A percentile compares a stretch with the other conserved stretches of the same genome.
phyloP scores from a whole-genome alignment of 1,284 basidiomycete genomes.

The Fomes fomentarius region DNA sequence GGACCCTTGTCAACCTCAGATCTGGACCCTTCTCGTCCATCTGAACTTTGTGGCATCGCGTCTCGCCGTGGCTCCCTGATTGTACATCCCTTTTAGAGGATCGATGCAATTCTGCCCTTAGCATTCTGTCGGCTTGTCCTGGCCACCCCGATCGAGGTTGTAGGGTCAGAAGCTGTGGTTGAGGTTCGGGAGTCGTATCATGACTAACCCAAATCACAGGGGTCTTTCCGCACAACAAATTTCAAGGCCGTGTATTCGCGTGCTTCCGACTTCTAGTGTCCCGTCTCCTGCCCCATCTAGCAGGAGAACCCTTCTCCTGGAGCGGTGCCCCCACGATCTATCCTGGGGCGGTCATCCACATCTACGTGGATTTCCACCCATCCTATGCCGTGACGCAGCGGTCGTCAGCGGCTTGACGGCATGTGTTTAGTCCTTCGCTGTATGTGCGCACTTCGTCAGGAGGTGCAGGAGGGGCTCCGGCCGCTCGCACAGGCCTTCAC shows the following conservation, averaged over 20 bases:
- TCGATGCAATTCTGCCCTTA: not conserved
- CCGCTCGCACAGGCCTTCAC: constrained; percentile 4
- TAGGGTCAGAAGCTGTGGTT: constrained; percentile 1
- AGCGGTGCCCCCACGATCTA: constrained; percentile 6
- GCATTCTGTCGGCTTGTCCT: constrained; percentile 1
- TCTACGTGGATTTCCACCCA: too few species aligned
- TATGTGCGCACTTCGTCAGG: too few species aligned
- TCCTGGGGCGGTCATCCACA: too few species aligned
- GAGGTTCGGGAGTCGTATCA: not conserved
- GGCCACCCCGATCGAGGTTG: not conserved
- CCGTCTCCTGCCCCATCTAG: not conserved
- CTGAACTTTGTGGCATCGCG: constrained; percentile 9
- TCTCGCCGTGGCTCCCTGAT: not conserved
- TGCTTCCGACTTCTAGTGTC: constrained; percentile 10
- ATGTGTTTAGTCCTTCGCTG: constrained; percentile 3
- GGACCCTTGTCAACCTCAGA: not conserved
- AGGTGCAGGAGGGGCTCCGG: not conserved
- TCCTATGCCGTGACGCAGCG: too few species aligned
- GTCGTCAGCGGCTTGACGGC: not conserved
- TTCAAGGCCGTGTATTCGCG: not conserved
- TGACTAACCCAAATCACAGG: not conserved
- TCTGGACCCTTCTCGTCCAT: not conserved
- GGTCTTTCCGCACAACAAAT: not conserved
- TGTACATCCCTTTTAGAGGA: too few species aligned
- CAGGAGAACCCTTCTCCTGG: not conserved